Evolutionary conservation across 148 eudicot genomes (phyloP).

Genomic region (Euryodendron excelsum): DNA sequence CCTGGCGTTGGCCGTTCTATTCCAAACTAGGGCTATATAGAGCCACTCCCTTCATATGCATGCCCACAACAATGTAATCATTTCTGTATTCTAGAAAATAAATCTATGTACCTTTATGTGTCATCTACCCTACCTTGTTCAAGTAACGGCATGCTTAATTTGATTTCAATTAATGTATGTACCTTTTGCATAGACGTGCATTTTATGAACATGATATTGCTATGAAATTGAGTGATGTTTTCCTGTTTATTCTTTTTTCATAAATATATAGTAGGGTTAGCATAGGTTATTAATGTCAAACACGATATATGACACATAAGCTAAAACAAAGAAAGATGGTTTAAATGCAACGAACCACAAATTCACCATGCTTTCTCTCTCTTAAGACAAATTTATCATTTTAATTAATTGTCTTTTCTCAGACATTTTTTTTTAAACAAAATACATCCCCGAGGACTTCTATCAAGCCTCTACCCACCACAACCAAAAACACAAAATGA

Average conservation of each 20-base stretch:
- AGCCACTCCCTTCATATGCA: background rate
- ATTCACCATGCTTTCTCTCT: background rate
- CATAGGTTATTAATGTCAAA: background rate
- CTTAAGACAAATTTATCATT: background rate
- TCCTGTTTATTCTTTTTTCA: background rate
- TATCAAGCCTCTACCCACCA: background rate
- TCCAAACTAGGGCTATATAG: constrained; percentile 32
- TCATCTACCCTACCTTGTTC: background rate
- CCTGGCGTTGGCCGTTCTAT: constrained; percentile 56
- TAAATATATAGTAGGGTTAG: background rate
- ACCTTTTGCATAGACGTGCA: background rate
- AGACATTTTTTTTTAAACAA: background rate
- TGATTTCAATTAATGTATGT: background rate
- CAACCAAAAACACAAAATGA: too few species aligned
- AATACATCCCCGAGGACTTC: background rate
- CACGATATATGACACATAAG: too few species aligned
- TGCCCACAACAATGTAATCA: background rate
- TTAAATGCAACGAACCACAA: background rate
- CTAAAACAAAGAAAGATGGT: background rate
- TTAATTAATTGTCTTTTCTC: background rate
- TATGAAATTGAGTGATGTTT: background rate
- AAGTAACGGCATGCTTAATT: background rate
- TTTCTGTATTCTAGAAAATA: background rate
- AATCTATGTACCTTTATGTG: background rate
- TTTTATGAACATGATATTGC: background rate